Evolutionary conservation across 1,284 basidiomycete species (phyloP), one percentile per base, ranked within the genome.

Genomic region (Leccinum solheimii): DNA sequence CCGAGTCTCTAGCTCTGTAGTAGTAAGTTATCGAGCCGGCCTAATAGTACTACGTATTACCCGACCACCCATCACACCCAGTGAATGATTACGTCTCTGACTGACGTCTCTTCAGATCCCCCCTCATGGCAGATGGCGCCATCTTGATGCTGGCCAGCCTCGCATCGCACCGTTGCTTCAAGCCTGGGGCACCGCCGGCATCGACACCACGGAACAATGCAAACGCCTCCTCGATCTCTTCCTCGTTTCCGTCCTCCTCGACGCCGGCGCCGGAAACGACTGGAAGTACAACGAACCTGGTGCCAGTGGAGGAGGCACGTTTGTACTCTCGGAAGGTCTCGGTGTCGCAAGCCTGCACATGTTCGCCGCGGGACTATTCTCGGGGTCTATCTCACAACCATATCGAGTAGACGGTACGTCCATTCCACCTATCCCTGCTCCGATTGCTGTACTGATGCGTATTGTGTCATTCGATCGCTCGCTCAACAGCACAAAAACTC

Each of bases 201-300:
- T 84, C 8, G 79, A 84, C 65, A 68, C 74, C 4, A 84, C 84
- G 57, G 92, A 94, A 71, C 83, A 84, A 50, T 84, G 86, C 56
- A 86, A 86, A 57, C 82, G 93, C 1, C 81, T 95, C 21, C 82
- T 98, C 68, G 96, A 98, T 77, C 84, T 98, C 34, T 97, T 96
- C 78, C 82, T 98, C 62, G 93, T 97, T n/a, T 94, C 93, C 6
- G 96, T 98, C 5, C 81, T 98, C 19, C 86, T 98, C 54, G 96
- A 98, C 68, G 96, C 96, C 0, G 96, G 95, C 1, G 96, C 95
- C 0, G 96, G 96, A 1, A 88, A 87, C 64, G 75, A 77, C 16
- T 98, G 96, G 96, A 77, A 76, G 14, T 98, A 92, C 75, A 81
- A 78, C 11, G 95, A 97, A 67, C 76, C 78, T 10, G 74, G 70